phyloP scores from a whole-genome alignment of 1,284 basidiomycete species.

The Rhodotorula mucilaginosa region DNA sequence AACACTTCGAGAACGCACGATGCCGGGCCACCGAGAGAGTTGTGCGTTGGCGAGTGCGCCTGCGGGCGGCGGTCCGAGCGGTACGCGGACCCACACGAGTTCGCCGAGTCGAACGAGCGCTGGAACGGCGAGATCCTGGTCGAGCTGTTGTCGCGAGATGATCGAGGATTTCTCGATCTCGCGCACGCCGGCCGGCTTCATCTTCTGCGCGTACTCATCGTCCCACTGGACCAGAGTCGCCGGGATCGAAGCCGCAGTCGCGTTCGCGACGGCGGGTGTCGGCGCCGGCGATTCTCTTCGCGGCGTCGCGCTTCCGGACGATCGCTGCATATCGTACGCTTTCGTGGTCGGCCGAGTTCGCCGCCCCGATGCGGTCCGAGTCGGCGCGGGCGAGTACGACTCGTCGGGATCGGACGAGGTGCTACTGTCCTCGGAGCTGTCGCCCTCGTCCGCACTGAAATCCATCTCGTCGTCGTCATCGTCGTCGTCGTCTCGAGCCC shows the following conservation, averaged over 20 bases:
- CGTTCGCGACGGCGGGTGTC: background rate
- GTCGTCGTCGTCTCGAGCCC: background rate
- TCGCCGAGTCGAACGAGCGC: conserved; percentile 19
- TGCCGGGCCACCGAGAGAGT: conserved; percentile 32
- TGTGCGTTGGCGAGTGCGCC: conserved; percentile 11
- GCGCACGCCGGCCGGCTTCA: conserved; percentile 10
- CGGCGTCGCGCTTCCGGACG: background rate
- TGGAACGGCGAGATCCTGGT: conserved; percentile 20
- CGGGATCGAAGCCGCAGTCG: background rate
- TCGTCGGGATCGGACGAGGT: background rate
- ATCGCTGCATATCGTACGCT: background rate
- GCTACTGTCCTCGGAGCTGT: background rate
- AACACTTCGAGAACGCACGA: conserved; percentile 21
- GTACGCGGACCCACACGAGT: conserved; percentile 36
- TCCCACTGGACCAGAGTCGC: background rate
- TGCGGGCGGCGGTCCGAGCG: conserved; percentile 17
- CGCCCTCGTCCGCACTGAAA: background rate
- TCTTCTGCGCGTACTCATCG: conserved; percentile 6
- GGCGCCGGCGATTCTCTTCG: background rate
- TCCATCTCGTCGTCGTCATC: background rate
- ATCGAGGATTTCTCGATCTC: background rate
- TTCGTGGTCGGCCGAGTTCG: background rate
- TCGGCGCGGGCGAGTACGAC: background rate
- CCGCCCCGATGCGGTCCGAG: background rate
- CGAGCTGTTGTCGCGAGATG: conserved; percentile 8